phyloP scores from a whole-genome alignment of 2,329 filamentous ascomycete species.

The Zasmidium citrigriseum region DNA sequence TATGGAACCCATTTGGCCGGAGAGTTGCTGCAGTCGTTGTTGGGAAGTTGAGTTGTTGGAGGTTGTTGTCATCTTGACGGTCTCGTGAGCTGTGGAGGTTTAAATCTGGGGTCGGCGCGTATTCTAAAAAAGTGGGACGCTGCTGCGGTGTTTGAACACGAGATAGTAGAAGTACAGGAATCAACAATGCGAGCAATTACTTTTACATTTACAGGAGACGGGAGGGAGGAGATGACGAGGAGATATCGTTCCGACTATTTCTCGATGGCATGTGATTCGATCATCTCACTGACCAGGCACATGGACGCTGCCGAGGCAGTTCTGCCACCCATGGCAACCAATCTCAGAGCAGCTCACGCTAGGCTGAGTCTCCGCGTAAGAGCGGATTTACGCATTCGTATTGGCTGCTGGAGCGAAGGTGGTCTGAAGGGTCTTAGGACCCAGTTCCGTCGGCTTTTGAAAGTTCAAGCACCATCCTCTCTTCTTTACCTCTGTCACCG shows the following conservation, averaged over 20 bases:
- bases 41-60: not conserved
- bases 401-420: not conserved
- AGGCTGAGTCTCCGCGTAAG: not conserved
- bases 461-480: not conserved
- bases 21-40: slow-evolving; percentile 30
- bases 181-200: too few relatives aligned
- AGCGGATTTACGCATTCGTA: not conserved
- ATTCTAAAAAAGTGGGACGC: not conserved
- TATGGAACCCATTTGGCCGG: slow-evolving; percentile 27
- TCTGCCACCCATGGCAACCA: not conserved
- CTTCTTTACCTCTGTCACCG: too few relatives aligned
- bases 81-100: not conserved
- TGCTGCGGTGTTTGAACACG: not conserved
- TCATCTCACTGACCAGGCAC: not conserved
- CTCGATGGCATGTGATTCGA: not conserved
- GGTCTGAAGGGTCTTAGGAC: not conserved
- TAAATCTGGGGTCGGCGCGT: not conserved
- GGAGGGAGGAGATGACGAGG: not conserved
- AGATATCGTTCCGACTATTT: not conserved
- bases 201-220: not conserved
- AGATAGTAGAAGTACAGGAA: not conserved
- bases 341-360: not conserved
- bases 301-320: not conserved
- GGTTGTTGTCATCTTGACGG: not conserved
- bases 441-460: not conserved